Base-by-base conservation (phyloP, 2,329 filamentous ascomycete species). In the Aspergillus pseudotamarii region DNA sequence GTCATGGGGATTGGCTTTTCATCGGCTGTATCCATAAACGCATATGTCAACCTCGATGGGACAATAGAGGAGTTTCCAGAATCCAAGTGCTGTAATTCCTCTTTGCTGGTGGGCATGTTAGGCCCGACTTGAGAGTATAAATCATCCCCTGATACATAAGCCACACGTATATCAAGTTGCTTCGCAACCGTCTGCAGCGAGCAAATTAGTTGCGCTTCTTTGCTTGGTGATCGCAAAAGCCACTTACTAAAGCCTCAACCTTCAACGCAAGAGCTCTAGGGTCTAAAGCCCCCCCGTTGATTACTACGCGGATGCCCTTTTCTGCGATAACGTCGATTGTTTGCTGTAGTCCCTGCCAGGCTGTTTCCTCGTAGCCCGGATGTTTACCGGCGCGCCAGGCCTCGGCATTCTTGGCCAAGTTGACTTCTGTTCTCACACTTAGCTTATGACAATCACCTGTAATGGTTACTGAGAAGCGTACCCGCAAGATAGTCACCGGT, bases 201-300 rank as follows among this genome's bases (percentile, higher is more conserved):
- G 62, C 53, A 28, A 26, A 4, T 51, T 23, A 51, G 11, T 14
- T 23, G 12, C 30, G n/a, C 9, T 8, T 23, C 11, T 1, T 1
- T 1, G 36, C 5, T 9, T 16, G 26, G 6, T 8, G 67, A 68
- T 66, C 66, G 43, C 11, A 26, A 23, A n/a, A 9, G 6, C 9
- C 19, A 45, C 46, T 6, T 23, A 79, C 78, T 63, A 85, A 64
- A 21, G 77, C 69, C 5, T 78, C 72, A 0, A 81, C 76, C 61
- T 81, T 80, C 57, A 81, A 68, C 2, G 85, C 83, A 19, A 88
- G 68, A 0, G 81, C 84, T 61, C 78, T 78, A 0, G 86, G 86
- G 61, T 88, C 84, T 19, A 84, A 78, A 2, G 82, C 84, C 0
- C 86, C 86, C 2, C 86, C 86, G 66, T 88, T 87, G 60, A 86